These are phyloP conservation scores for Blastocystis hominis DNA, from an alignment of 352 stramenopile species.

Conservation along the genomic window DNA sequence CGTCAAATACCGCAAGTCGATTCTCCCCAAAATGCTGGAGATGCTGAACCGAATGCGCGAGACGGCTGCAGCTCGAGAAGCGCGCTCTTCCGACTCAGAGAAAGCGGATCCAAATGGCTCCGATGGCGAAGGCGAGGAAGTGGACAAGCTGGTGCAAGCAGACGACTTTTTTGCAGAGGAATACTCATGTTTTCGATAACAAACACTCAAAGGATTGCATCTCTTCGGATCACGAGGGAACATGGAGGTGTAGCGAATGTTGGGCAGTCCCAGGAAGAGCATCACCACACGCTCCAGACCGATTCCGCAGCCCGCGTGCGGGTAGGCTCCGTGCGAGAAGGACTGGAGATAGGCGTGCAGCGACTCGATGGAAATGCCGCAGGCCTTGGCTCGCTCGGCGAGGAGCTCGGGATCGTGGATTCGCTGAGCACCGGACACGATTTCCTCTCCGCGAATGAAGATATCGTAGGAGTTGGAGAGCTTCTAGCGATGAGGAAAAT, in stretches of 20 bases:
- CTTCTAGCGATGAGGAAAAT: constrained; percentile 67
- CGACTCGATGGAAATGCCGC: constrained; percentile 74
- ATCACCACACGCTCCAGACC: constrained; percentile 96
- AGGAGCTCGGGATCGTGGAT: constrained; percentile 91
- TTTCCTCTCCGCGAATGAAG: constrained; percentile 98
- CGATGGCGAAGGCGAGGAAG: not conserved
- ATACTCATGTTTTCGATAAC: not conserved
- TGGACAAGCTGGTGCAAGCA: not conserved
- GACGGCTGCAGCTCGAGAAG: not conserved
- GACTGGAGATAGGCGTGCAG: constrained; percentile 88
- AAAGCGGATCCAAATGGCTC: not conserved
- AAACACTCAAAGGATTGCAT: constrained; percentile 67
- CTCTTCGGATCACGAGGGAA: constrained; percentile 89
- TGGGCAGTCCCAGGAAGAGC: constrained; percentile 92
- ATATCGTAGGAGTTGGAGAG: constrained; percentile 96
- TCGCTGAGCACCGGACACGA: constrained; percentile 95
- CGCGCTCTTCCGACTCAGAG: not conserved
- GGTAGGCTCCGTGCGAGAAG: constrained; percentile 93
- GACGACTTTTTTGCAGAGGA: constrained; percentile 14
- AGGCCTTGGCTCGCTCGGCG: constrained; percentile 74
- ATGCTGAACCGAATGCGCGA: not conserved
- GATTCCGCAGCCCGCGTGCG: constrained; percentile 92
- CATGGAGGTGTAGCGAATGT: constrained; percentile 96
- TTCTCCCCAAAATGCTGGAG: not conserved
- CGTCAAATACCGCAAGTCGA: not conserved